phyloP scores from a whole-genome alignment of 495 filamentous ascomycete species.

The Penicillium mononematosum region DNA sequence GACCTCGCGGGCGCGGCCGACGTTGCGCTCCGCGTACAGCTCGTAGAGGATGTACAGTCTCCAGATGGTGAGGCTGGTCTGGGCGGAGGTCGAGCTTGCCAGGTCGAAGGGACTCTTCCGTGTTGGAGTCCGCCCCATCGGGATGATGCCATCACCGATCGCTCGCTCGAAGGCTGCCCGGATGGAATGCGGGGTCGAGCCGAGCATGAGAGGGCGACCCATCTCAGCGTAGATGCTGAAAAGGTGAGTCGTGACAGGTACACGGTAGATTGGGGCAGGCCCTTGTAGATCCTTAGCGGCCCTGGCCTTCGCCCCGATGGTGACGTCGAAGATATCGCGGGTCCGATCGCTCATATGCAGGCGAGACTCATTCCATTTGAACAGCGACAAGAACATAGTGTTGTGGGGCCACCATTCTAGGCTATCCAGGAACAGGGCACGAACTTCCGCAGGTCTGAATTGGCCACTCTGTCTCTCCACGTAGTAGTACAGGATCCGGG shows the following conservation, averaged over 20 bases:
- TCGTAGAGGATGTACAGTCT: constrained; percentile 63
- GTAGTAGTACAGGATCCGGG: constrained; percentile 68
- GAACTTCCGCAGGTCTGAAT: constrained; percentile 64
- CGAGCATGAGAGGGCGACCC: constrained; percentile 36
- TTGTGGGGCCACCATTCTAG: constrained; percentile 69
- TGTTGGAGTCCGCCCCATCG: constrained; percentile 4
- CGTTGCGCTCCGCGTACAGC: constrained; percentile 30
- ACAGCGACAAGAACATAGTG: constrained; percentile 71
- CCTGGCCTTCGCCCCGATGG: neutral
- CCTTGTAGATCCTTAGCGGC: constrained; percentile 35
- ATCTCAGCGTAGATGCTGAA: constrained; percentile 70
- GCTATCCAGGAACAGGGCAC: constrained; percentile 56
- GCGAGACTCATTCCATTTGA: constrained; percentile 66
- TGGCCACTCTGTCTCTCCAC: constrained; percentile 48
- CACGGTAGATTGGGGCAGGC: constrained; percentile 8
- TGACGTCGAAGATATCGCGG: constrained; percentile 43
- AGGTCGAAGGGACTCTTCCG: neutral
- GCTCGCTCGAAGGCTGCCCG: constrained; percentile 72
- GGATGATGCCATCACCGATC: constrained; percentile 35
- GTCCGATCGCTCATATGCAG: constrained; percentile 72
- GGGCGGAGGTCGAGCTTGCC: constrained; percentile 2
- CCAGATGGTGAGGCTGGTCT: constrained; percentile 57
- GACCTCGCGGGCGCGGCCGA: constrained; percentile 46
- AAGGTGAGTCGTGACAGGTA: constrained; percentile 51
- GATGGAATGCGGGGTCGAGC: constrained; percentile 59